These are phyloP conservation scores for Purshia tridentata DNA, from an alignment of 306 rosid genomes.

Conservation along the genomic window DNA sequence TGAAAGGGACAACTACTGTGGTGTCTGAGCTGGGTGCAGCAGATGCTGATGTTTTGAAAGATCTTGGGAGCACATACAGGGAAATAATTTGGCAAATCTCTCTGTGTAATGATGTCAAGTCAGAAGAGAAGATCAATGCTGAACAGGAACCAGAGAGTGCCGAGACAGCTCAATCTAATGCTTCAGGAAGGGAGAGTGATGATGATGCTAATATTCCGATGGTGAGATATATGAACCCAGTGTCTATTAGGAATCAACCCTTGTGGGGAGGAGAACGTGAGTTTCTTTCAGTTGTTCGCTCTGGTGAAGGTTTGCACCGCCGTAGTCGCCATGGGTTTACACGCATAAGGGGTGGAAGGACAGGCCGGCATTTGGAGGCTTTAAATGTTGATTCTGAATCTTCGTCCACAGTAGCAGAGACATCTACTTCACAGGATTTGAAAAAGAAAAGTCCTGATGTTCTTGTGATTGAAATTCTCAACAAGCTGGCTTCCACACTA, in stretches of 20 bases:
- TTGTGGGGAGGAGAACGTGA: constrained; percentile 91
- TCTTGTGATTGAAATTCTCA: constrained; percentile 73
- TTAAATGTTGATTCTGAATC: constrained; percentile 73
- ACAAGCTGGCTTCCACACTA: constrained; percentile 76
- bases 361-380: constrained; percentile 77
- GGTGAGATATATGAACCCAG: constrained; percentile 85
- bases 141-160: constrained; percentile 72
- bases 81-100: constrained; percentile 93
- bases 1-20: constrained; percentile 84
- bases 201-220: constrained; percentile 78
- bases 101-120: constrained; percentile 73
- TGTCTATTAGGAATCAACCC: constrained; percentile 74
- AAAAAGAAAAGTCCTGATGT: constrained; percentile 95
- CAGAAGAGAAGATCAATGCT: constrained; percentile 64
- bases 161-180: constrained; percentile 61
- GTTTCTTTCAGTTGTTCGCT: constrained; percentile 84
- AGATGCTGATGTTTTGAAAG: constrained; percentile 89
- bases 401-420: constrained; percentile 53
- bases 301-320: constrained; percentile 89
- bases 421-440: constrained; percentile 66
- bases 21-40: constrained; percentile 82
- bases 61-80: constrained; percentile 78
- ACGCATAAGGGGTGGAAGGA: constrained; percentile 90
- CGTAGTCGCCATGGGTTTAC: constrained; percentile 79
- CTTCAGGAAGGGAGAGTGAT: constrained; percentile 88